Conservation (phyloP, 345 rosid genomes). For the Camelina neglecta region DNA sequence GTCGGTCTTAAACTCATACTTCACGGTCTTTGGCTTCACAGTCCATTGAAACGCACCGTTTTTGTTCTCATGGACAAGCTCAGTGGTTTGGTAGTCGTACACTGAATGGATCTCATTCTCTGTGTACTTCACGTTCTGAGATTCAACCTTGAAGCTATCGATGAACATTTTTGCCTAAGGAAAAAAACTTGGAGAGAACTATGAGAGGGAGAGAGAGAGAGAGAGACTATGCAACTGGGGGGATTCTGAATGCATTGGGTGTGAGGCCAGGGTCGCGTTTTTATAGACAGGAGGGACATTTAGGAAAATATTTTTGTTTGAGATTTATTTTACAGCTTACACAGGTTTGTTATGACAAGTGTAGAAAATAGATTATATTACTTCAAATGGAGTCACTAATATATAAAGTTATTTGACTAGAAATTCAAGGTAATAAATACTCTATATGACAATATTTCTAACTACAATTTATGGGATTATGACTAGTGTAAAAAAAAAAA, state of each 20-base stretch:
- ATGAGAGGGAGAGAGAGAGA: neutral
- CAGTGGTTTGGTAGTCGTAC: constrained; percentile 90
- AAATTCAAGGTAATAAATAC: neutral
- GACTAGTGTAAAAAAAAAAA: neutral
- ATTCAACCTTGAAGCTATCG: constrained; percentile 85
- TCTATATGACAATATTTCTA: neutral
- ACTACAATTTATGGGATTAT: neutral
- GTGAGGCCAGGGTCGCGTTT: constrained; percentile 23
- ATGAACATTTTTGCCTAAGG: constrained; percentile 64
- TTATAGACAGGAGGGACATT: constrained; percentile 29
- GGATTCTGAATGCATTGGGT: constrained; percentile 18
- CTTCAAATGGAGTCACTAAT: neutral
- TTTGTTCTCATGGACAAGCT: constrained; percentile 85
- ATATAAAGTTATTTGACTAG: neutral
- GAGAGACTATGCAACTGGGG: neutral
- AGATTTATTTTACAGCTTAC: no score
- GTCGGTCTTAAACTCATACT: constrained; percentile 87
- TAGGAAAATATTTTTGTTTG: neutral
- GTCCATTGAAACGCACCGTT: constrained; percentile 84
- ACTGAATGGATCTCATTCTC: constrained; percentile 84
- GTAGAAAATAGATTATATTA: neutral
- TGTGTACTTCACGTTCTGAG: constrained; percentile 84
- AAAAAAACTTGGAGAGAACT: neutral
- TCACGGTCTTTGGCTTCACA: constrained; percentile 86
- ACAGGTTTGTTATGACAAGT: neutral